Conservation (phyloP, 2,329 filamentous ascomycete species). For the Didymellaceae sp. region DNA sequence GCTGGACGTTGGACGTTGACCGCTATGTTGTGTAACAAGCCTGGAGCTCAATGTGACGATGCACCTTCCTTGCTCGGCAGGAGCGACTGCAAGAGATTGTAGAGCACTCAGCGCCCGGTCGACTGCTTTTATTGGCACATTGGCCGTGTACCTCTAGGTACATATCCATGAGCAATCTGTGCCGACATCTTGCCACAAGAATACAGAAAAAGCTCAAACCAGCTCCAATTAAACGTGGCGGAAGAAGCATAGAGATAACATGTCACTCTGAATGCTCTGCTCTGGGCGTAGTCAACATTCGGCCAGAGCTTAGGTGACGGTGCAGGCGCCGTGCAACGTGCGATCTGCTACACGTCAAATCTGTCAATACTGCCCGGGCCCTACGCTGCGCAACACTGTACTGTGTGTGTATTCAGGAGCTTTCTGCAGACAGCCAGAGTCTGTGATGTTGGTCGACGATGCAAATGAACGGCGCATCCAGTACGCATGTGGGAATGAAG, state of each 20-base stretch:
- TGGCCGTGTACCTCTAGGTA: too few species aligned
- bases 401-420: not conserved
- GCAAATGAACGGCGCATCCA: constrained; percentile 15
- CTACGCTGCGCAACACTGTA: constrained; percentile 11
- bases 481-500: constrained; percentile 5
- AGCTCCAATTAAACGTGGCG: too few species aligned
- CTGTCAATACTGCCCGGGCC: constrained; percentile 8
- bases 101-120: too few species aligned
- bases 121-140: too few species aligned
- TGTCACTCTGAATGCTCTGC: too few species aligned
- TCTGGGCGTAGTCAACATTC: not conserved
- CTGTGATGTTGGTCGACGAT: constrained; percentile 5
- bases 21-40: constrained; percentile 2
- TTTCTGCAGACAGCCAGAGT: not conserved
- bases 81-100: not conserved
- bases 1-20: not conserved
- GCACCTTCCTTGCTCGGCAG: not conserved
- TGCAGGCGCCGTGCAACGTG: constrained; percentile 24
- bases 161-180: too few species aligned
- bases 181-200: too few species aligned
- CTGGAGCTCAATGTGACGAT: not conserved
- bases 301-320: constrained; percentile 9
- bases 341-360: constrained; percentile 16
- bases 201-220: too few species aligned
- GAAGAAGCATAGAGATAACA: too few species aligned